Conservation (phyloP, 1,284 basidiomycete species). For the Calocybe gambosa region DNA sequence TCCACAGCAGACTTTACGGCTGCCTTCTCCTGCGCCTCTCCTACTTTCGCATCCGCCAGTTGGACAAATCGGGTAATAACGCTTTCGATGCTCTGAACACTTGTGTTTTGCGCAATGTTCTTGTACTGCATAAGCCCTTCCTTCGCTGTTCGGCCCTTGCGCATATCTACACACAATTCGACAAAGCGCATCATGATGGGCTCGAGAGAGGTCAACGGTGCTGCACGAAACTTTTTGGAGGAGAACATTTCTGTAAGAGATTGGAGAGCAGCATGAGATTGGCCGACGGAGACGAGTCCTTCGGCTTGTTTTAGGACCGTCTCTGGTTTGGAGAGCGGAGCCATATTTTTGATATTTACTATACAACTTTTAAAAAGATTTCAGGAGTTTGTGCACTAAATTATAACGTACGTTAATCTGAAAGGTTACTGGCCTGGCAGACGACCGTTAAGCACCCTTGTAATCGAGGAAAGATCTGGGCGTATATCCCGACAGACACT, state of each 20-base stretch:
- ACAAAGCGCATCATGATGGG: slow-evolving; percentile 94
- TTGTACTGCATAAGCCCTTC: slow-evolving; percentile 96
- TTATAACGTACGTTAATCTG: slow-evolving; percentile 1
- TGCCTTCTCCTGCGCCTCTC: slow-evolving; percentile 82
- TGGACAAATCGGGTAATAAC: slow-evolving; percentile 90
- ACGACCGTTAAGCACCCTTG: not conserved
- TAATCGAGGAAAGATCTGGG: not conserved
- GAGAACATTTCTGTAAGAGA: slow-evolving; percentile 89
- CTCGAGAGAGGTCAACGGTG: slow-evolving; percentile 84
- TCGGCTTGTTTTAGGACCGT: slow-evolving; percentile 90
- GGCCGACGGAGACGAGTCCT: slow-evolving; percentile 86
- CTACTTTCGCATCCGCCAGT: slow-evolving; percentile 83
- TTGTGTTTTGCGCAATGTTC: slow-evolving; percentile 92
- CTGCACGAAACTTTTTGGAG: slow-evolving; percentile 92
- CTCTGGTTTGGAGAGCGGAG: slow-evolving; percentile 88
- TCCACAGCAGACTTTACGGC: slow-evolving; percentile 65
- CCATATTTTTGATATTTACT: slow-evolving; percentile 43
- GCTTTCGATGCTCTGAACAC: slow-evolving; percentile 86
- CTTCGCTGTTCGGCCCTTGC: slow-evolving; percentile 90
- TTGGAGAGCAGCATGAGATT: slow-evolving; percentile 83
- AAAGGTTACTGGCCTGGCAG: slow-evolving; percentile 5
- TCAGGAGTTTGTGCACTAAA: not conserved
- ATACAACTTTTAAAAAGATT: not conserved
- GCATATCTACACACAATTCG: slow-evolving; percentile 94
- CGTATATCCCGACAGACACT: not conserved